Evolutionary conservation across 805 yeast genomes (phyloP).

Genomic region (Nakazawaea ambrosiae): DNA sequence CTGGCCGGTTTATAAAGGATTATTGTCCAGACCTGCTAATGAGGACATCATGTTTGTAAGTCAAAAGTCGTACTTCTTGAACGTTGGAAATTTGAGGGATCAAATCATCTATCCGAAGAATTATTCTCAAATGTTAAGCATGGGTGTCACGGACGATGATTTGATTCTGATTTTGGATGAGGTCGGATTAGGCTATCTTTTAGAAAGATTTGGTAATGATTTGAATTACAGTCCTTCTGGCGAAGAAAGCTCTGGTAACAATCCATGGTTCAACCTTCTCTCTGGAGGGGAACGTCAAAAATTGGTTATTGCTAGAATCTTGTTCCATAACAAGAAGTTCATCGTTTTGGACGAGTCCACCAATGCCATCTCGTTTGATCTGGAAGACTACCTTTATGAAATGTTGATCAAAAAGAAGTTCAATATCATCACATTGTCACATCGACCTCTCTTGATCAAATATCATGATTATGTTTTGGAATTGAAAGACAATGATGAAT

Average conservation of each 20-base stretch:
- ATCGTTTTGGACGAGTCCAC: constrained; percentile 91
- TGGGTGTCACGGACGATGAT: constrained; percentile 65
- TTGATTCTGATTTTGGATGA: constrained; percentile 60
- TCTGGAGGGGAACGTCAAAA: constrained; percentile 97
- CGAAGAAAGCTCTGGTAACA: constrained; percentile 19
- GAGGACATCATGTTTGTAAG: constrained; percentile 74
- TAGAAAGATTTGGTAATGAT: constrained; percentile 52
- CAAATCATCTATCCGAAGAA: constrained; percentile 85
- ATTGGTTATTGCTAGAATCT: constrained; percentile 77
- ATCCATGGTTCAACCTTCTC: constrained; percentile 77
- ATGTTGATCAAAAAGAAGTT: constrained; percentile 60
- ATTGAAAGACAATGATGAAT: constrained; percentile 49
- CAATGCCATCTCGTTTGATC: constrained; percentile 83
- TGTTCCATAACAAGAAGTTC: constrained; percentile 74
- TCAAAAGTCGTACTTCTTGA: constrained; percentile 77
- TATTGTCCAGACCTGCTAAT: constrained; percentile 67
- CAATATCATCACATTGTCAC: constrained; percentile 76
- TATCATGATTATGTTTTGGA: constrained; percentile 76
- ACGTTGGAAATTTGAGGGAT: constrained; percentile 76
- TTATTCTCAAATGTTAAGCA: constrained; percentile 66
- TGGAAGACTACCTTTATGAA: constrained; percentile 82
- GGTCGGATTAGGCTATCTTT: constrained; percentile 75
- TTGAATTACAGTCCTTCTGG: constrained; percentile 35
- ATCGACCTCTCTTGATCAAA: constrained; percentile 75
- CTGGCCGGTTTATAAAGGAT: constrained; percentile 87